Conservation (phyloP, 768 basidiomycete genomes). For the Coprinellus micaceus region DNA sequence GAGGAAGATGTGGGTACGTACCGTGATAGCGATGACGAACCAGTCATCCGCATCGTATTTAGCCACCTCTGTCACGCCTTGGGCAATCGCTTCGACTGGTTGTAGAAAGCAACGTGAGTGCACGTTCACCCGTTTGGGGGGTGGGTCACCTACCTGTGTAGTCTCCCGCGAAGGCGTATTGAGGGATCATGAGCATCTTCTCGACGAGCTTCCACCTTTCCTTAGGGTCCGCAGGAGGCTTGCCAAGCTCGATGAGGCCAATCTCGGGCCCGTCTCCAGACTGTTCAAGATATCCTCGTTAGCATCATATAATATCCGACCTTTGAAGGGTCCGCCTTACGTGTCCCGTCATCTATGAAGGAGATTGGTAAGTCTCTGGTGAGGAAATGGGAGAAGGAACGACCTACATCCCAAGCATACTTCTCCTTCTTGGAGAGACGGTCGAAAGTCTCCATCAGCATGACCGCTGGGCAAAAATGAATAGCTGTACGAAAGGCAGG, state of each 20-base stretch:
- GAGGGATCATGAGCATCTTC: slow-evolving; percentile 66
- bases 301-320: background rate
- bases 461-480: slow-evolving; percentile 44
- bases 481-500: background rate
- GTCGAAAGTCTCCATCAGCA: slow-evolving; percentile 72
- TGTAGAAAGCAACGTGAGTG: slow-evolving; percentile 7
- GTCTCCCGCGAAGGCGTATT: slow-evolving; percentile 68
- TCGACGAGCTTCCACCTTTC: slow-evolving; percentile 66
- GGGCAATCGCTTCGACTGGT: slow-evolving; percentile 65
- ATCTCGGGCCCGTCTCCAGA: slow-evolving; percentile 64
- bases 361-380: background rate
- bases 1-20: slow-evolving; percentile 14
- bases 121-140: background rate
- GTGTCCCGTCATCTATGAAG: slow-evolving; percentile 56
- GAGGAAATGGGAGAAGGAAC: background rate
- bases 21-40: slow-evolving; percentile 68
- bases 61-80: slow-evolving; percentile 56
- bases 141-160: slow-evolving; percentile 44
- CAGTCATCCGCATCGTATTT: slow-evolving; percentile 71
- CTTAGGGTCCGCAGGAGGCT: slow-evolving; percentile 48
- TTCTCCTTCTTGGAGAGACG: slow-evolving; percentile 62
- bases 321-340: slow-evolving; percentile 31
- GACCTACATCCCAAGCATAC: slow-evolving; percentile 72
- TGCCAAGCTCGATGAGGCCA: slow-evolving; percentile 44
- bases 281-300: slow-evolving; percentile 24